Evolutionary conservation across 345 rosid genomes (phyloP), one percentile per base, ranked within the genome.

Genomic region (Punica granatum): DNA sequence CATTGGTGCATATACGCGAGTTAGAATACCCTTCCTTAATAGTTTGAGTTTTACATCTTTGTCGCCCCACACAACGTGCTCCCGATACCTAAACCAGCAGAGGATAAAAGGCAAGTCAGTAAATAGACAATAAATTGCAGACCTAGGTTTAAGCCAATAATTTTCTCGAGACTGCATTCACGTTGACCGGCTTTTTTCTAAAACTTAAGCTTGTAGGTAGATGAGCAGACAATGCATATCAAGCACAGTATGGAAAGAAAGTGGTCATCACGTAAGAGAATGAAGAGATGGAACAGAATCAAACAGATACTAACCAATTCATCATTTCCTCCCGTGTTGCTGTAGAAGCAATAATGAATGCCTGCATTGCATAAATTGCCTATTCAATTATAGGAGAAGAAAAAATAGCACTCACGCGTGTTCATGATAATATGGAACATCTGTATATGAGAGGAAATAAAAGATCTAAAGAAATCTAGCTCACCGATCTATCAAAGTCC

Each of bases 331-430:
- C 97, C 66, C 88, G 89, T 12, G 98, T 91, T 74, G 84, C 93
- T 36, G 97, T 94, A 42, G 99, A 94, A 65, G 98, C 99, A 68
- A 89, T 94, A 73, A 94, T 88, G 77, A 94, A 94, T 44, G 99
- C 99, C 99, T 94, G 87, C 76, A 81, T 75, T 32, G 42, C 18
- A 36, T 49, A 70, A 69, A 64, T 72, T 49, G 26, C 33, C 26
- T 41, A 23, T 10, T 26, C 59, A 62, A 34, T 39, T 28, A 54
- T 68, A 18, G 60, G 41, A 31, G 5, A 72, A 48, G 44, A 23
- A 28, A 26, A 60, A 34, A 7, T 15, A 39, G 62, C 63, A 12
- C 48, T 42, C 42, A 59, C n/a, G 32, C 30, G 30, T 30, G 54
- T 35, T 44, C 59, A 51, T 16, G 19, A 33, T 44, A 33, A 49